Evolutionary conservation across 768 basidiomycete genomes (phyloP), one percentile per base, ranked within the genome.

Genomic region (Heimioporus sp.): DNA sequence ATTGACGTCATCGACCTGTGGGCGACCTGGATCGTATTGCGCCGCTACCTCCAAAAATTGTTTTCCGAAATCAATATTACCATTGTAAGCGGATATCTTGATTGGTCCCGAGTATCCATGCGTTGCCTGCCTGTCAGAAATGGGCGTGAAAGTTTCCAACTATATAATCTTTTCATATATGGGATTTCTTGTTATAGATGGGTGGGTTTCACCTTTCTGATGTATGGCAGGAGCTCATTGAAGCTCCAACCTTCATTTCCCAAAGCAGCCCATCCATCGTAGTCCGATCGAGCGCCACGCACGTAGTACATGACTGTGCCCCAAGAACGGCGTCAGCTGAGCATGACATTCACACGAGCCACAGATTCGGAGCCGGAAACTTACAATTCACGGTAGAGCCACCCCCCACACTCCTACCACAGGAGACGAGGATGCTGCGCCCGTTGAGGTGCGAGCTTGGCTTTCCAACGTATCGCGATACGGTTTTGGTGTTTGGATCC

Each of bases 301-400:
- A 24, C 21, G 21, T 24, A 24, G 3, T 80, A 73, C 61, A 74
- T 73, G 60, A 70, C 75, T 65, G 16, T 13, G 42, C 19, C 12
- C 21, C 17, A 17, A 35, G 13, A 17, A 16, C 10, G 31, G 35
- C 5, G 19, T 35, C n/a, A 5, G 37, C 36, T 6, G 20, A 24
- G 17, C 21, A 12, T 37, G 8, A 11, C n/a, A 13, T 8, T 8
- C 3, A n/a, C 13, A 15, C 21, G 43, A 28, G 5, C 4, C 13
- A 32, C 21, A 28, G 13, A 17, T 30, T n/a, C n/a, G n/a, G n/a
- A n/a, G n/a, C n/a, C n/a, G 10, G 12, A 6, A 35, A 60, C 76
- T 46, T 43, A 83, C 83, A 81, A 57, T 86, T 87, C 16, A 86
- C 76, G 46, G 72, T 69, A 0, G 82, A 84, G n/a, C n/a, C n/a